These are phyloP conservation scores for Athelia psychrophila DNA, from an alignment of 1,284 basidiomycete genomes.

Conservation along the genomic window DNA sequence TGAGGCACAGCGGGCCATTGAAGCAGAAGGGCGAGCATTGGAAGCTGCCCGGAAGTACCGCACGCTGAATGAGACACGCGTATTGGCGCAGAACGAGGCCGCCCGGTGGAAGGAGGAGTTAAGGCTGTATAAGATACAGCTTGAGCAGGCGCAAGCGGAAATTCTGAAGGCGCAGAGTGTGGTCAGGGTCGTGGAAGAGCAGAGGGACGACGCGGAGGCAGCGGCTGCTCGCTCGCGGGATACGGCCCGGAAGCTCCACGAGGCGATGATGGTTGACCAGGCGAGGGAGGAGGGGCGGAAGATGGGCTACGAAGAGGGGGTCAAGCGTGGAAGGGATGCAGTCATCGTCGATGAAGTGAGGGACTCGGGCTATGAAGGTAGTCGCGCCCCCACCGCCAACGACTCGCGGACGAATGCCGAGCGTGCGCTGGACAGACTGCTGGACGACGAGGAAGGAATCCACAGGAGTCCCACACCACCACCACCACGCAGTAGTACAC, in stretches of 20 bases:
- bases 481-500: conserved; percentile 11
- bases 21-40: conserved; percentile 47
- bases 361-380: conserved; percentile 11
- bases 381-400: conserved; percentile 4
- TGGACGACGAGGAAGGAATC: conserved; percentile 15
- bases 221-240: conserved; percentile 42
- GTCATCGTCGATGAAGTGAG: conserved; percentile 24
- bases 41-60: conserved; percentile 50
- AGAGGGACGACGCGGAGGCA: conserved; percentile 49
- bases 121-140: conserved; percentile 58
- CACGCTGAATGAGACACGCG: conserved; percentile 47
- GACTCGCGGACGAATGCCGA: conserved; percentile 1
- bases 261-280: conserved; percentile 40
- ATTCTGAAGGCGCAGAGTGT: conserved; percentile 45
- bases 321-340: conserved; percentile 39
- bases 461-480: conserved; percentile 16
- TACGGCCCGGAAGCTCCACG: conserved; percentile 43
- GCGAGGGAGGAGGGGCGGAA: conserved; percentile 55
- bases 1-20: conserved; percentile 49
- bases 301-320: conserved; percentile 51
- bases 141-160: conserved; percentile 61
- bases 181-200: conserved; percentile 38
- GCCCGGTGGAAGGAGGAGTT: conserved; percentile 50
- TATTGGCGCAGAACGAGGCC: conserved; percentile 50
- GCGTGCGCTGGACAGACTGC: conserved; percentile 6